Percentiles rank a stretch among this genome's conserved stretches.
phyloP scores from a whole-genome alignment of 177 flowering plant genomes.

The Vitis hybrid region DNA sequence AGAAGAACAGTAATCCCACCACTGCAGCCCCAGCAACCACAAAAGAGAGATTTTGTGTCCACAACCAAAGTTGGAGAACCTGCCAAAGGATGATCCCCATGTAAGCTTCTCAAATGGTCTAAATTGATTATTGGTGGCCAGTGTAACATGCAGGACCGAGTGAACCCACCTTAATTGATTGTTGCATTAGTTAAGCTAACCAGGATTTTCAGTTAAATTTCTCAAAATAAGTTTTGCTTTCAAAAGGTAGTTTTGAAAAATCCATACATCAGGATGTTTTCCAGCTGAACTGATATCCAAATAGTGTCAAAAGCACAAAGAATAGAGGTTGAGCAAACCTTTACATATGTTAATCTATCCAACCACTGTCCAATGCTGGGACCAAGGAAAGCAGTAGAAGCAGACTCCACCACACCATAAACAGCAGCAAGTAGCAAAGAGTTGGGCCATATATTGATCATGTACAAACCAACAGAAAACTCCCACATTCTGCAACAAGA shows the following conservation, averaged over 20 bases:
- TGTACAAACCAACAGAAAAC: slow-evolving; percentile 87
- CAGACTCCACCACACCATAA: slow-evolving; percentile 80
- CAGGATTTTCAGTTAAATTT: too few species aligned
- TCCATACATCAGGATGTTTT: not conserved
- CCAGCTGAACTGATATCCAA: not conserved
- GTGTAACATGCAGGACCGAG: not conserved
- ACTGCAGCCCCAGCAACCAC: slow-evolving; percentile 78
- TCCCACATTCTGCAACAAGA: slow-evolving; percentile 85
- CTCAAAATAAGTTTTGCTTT: too few species aligned
- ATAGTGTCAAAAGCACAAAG: not conserved
- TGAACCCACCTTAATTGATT: not conserved
- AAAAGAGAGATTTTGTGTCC: slow-evolving; percentile 73
- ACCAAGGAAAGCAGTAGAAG: slow-evolving; percentile 74
- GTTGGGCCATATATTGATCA: slow-evolving; percentile 82
- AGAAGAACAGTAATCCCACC: slow-evolving; percentile 37
- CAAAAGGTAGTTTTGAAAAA: too few species aligned
- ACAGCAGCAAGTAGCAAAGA: slow-evolving; percentile 78
- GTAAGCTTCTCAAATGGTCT: not conserved
- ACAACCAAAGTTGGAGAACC: slow-evolving; percentile 80
- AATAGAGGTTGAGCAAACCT: slow-evolving; percentile 37
- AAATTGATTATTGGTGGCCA: not conserved
- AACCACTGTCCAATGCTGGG: slow-evolving; percentile 73
- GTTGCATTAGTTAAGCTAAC: too few species aligned
- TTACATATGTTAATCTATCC: slow-evolving; percentile 52
- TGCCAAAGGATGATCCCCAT: slow-evolving; percentile 20